These are phyloP conservation scores for Lagerstroemia fauriei DNA, from an alignment of 441 rosid genomes.

Conservation along the genomic window DNA sequence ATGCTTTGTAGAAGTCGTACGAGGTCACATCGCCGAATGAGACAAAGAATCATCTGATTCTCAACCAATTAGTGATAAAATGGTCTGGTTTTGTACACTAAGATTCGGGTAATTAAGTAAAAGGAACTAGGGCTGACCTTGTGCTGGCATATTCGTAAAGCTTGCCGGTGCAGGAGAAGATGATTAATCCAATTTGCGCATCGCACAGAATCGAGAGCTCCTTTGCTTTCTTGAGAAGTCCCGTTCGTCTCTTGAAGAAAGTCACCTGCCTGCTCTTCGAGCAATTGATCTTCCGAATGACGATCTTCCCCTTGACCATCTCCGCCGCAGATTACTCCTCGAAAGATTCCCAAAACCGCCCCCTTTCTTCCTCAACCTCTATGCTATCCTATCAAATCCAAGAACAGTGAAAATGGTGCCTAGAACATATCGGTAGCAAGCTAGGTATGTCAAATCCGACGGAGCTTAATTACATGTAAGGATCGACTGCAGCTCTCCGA, in stretches of 20 bases:
- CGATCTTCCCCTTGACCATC: constrained; percentile 37
- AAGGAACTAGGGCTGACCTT: constrained; percentile 12
- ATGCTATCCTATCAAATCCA: background rate
- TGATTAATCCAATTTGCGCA: constrained; percentile 30
- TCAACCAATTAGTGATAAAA: too few relatives aligned
- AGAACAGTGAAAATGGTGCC: background rate
- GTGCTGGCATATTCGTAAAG: constrained; percentile 33
- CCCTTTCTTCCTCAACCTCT: background rate
- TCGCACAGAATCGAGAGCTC: constrained; percentile 36
- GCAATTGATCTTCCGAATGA: constrained; percentile 33
- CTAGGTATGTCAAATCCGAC: background rate
- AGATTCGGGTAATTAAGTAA: background rate
- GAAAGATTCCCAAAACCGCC: background rate
- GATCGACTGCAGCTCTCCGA: background rate
- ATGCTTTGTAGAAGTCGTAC: background rate
- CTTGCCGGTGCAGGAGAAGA: constrained; percentile 32
- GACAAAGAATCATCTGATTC: too few relatives aligned
- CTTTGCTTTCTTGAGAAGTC: constrained; percentile 31
- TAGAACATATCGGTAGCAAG: too few relatives aligned
- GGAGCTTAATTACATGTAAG: background rate
- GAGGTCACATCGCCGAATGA: background rate
- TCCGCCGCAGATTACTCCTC: background rate
- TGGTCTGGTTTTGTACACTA: background rate
- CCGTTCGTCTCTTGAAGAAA: constrained; percentile 36
- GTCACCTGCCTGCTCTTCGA: constrained; percentile 37